These are phyloP conservation scores for Pulveroboletus sp. DNA, from an alignment of 768 basidiomycete genomes.

Conservation along the genomic window DNA sequence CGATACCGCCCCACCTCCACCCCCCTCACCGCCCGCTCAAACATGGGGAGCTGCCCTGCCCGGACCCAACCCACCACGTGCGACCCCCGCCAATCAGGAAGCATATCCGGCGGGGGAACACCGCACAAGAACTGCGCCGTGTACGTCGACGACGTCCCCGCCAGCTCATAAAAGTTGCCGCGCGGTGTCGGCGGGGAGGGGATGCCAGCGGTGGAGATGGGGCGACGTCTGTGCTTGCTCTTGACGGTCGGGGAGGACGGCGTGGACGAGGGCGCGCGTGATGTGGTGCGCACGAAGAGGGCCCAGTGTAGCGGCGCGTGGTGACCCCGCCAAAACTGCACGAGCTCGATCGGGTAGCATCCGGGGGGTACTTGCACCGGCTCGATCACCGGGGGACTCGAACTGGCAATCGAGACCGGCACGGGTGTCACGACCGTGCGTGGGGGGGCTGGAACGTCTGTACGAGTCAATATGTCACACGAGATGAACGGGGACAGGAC, in stretches of 20 bases:
- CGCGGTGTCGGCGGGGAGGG: too few relatives aligned
- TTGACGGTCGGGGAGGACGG: background rate
- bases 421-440: background rate
- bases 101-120: constrained; percentile 3
- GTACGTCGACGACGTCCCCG: constrained; percentile 25
- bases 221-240: too few relatives aligned
- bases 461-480: too few relatives aligned
- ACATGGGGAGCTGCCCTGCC: constrained; percentile 5
- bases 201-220: too few relatives aligned
- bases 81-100: constrained; percentile 25
- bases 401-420: background rate
- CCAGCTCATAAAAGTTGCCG: constrained; percentile 29
- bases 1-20: constrained; percentile 19
- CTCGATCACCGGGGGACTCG: constrained; percentile 1
- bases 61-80: constrained; percentile 23
- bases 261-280: background rate
- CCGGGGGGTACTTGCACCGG: constrained; percentile 16
- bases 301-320: constrained; percentile 27
- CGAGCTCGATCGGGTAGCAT: constrained; percentile 24
- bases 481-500: too few relatives aligned
- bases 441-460: background rate
- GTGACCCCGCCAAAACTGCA: constrained; percentile 28
- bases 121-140: constrained; percentile 12
- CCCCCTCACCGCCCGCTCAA: constrained; percentile 14
- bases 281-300: constrained; percentile 26